Conservation (phyloP, 345 rosid genomes). For the Salix arbutifolia region DNA sequence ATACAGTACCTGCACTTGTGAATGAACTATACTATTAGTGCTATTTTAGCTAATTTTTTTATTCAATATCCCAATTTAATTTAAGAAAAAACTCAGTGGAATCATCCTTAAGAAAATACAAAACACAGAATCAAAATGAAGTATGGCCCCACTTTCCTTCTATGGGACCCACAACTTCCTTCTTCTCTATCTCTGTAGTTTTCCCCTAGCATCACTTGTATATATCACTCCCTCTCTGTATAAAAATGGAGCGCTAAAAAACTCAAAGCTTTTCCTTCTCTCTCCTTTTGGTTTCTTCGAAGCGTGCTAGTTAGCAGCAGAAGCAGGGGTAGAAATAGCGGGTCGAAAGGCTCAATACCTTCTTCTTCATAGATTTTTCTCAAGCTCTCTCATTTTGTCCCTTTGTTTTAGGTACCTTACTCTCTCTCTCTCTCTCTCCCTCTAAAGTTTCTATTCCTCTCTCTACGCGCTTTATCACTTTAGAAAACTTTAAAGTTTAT, state of each 20-base stretch:
- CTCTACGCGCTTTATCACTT: not conserved
- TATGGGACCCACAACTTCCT: constrained; percentile 10
- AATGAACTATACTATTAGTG: no score
- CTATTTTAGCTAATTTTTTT: no score
- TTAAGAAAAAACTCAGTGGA: not conserved
- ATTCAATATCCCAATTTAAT: no score
- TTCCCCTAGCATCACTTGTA: not conserved
- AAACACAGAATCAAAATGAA: not conserved
- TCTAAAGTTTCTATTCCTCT: not conserved
- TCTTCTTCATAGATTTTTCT: not conserved
- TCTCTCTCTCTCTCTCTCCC: constrained; percentile 2
- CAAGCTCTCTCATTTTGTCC: not conserved
- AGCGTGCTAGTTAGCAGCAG: not conserved
- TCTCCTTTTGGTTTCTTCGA: not conserved
- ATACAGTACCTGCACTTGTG: no score
- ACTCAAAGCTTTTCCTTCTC: not conserved
- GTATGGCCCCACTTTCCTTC: not conserved
- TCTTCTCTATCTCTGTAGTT: constrained; percentile 10
- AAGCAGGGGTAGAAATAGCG: not conserved
- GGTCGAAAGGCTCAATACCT: not conserved
- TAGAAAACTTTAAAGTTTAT: constrained; percentile 8
- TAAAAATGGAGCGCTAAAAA: not conserved
- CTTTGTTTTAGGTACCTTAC: not conserved
- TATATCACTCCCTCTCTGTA: not conserved
- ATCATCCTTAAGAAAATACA: not conserved